Percentiles rank a stretch among this genome's conserved stretches.
Conservation (phyloP, 805 yeast genomes). For the Kazachstania viticola region DNA sequence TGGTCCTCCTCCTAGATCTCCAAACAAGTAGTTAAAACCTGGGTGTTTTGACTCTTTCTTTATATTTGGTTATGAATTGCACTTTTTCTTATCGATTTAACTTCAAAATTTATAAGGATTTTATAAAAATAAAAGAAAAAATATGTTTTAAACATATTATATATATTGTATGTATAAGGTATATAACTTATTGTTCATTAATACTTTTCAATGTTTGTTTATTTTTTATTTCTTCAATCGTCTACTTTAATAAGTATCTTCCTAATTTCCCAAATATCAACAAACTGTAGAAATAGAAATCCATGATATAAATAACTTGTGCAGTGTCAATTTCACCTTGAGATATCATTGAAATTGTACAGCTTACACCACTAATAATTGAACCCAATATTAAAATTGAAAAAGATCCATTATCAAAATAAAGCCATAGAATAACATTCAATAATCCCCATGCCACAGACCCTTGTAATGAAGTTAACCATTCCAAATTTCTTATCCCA, state of each 20-base stretch:
- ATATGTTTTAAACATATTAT: no score
- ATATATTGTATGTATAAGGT: no score
- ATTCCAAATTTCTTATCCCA: conserved; percentile 53
- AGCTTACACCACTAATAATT: conserved; percentile 19
- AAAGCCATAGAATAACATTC: conserved; percentile 54
- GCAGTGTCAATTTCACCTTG: not conserved
- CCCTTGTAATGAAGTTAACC: conserved; percentile 55
- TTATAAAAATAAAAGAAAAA: no score
- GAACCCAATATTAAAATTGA: conserved; percentile 37
- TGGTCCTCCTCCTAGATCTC: conserved; percentile 28
- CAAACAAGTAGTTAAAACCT: conserved; percentile 14
- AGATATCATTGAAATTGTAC: conserved; percentile 5
- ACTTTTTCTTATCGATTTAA: no score
- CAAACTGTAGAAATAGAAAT: conserved; percentile 55
- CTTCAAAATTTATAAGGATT: no score
- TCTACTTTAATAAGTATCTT: conserved; percentile 37
- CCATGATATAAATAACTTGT: conserved; percentile 17
- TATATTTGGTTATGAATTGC: no score
- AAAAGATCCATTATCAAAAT: conserved; percentile 48
- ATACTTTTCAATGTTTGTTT: no score
- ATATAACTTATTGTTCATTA: no score
- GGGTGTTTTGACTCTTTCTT: not conserved
- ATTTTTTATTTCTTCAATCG: no score
- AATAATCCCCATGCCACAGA: conserved; percentile 48
- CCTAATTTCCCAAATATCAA: conserved; percentile 61